Evolutionary conservation across 495 filamentous ascomycete genomes (phyloP).

Genomic region (Aspergillus conjunctus): DNA sequence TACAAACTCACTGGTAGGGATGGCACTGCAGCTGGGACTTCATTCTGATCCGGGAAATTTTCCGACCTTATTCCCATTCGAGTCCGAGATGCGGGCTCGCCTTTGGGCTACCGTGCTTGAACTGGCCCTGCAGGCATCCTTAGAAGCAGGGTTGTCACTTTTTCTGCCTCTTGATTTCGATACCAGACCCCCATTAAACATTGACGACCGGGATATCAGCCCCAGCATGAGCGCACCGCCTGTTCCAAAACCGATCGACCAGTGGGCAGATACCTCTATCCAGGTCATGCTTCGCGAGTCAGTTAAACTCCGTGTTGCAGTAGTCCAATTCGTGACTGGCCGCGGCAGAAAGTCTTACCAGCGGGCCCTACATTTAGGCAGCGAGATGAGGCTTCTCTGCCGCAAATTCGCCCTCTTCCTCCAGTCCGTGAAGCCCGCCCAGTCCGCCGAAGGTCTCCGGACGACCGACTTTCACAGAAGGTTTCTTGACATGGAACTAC

Average conservation of each 20-base stretch:
- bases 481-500: slow-evolving; percentile 42
- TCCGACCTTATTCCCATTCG: slow-evolving; percentile 44
- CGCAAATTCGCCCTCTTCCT: slow-evolving; percentile 22
- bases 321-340: slow-evolving; percentile 40
- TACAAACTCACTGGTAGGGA: slow-evolving; percentile 48
- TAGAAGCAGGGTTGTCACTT: slow-evolving; percentile 48
- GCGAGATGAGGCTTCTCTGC: slow-evolving; percentile 19
- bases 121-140: slow-evolving; percentile 43
- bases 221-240: slow-evolving; percentile 30
- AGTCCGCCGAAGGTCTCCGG: slow-evolving; percentile 8
- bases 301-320: slow-evolving; percentile 39
- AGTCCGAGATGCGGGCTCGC: slow-evolving; percentile 54
- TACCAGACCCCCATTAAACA: slow-evolving; percentile 47
- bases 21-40: slow-evolving; percentile 54
- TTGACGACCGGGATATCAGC: slow-evolving; percentile 50
- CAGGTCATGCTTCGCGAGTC: slow-evolving; percentile 47
- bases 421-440: slow-evolving; percentile 1
- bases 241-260: slow-evolving; percentile 28
- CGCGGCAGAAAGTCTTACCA: slow-evolving; percentile 41
- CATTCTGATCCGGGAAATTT: slow-evolving; percentile 57
- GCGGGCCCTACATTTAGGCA: slow-evolving; percentile 28
- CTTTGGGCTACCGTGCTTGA: slow-evolving; percentile 63
- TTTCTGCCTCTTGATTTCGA: slow-evolving; percentile 51
- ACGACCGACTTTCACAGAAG: slow-evolving; percentile 26
- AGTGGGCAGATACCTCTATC: slow-evolving; percentile 49